Base-by-base conservation (phyloP, 2,329 filamentous ascomycete species). In the Paecilomyces niveus region DNA sequence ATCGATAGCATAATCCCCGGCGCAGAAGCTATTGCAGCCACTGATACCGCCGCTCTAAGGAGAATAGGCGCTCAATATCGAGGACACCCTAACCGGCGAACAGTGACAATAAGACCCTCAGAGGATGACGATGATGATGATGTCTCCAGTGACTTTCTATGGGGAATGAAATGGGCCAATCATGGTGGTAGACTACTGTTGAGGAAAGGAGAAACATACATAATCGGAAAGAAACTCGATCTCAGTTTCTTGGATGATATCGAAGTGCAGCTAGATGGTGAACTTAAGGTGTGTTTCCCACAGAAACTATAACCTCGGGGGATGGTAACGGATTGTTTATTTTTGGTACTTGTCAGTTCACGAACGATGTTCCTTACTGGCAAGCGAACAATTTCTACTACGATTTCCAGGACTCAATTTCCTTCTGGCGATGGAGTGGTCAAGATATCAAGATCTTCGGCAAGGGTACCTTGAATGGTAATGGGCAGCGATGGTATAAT, bases 291-390 rank as follows among this genome's bases (percentile, higher is more conserved):
- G 33, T n/a, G 18, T 24, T 53, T 24, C 51, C 15, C 18, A 22
- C 18, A 53, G 21, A 21, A 39, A 10, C 15, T 18, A 24, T 22
- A 50, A 50, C 58, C 26, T 58, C 18, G 35, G 11, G 39, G 54
- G 22, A 56, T 50, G 31, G 33, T 54, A 54, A 60, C 31, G 57
- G 15, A 22, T 22, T 58, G 83, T 82, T 84, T 61, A 81, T 85
- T 60, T 80, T 81, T 65, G 85, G 84, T 22, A 80, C 79, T 22
- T 78, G 89, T 21, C 76, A 81, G 58, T 89, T 89, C 73, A 83
- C 81, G 57, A 81, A 86, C 55, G 84, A 90, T 67, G 86, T 85
- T 1, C 80, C 84, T 63, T 89, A 89, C 72, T 89, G 87, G 87
- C 80, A 86, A 62, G 79, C 78, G 8, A 80, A 88, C 65, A 78